Evolutionary conservation across 768 basidiomycete genomes (phyloP).

Genomic region (Ramaria rubella): DNA sequence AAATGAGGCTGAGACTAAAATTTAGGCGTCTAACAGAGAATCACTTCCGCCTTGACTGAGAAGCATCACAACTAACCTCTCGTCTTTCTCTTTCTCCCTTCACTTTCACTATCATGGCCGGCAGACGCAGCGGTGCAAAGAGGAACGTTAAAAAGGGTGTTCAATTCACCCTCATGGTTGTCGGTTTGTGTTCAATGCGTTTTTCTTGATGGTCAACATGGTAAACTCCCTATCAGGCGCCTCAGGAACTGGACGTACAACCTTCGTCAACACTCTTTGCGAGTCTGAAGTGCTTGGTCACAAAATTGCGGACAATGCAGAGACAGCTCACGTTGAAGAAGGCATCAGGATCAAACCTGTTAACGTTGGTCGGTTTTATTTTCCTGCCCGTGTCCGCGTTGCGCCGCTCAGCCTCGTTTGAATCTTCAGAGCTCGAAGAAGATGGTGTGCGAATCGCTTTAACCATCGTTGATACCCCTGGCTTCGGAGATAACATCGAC

Average conservation of each 20-base stretch:
- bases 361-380: conserved; percentile 69
- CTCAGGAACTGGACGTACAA: conserved; percentile 95
- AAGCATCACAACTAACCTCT: conserved; percentile 7
- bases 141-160: conserved; percentile 99
- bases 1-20: conserved; percentile 23
- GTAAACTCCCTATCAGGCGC: conserved; percentile 53
- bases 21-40: conserved; percentile 6
- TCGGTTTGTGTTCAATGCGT: conserved; percentile 56
- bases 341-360: conserved; percentile 92
- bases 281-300: conserved; percentile 88
- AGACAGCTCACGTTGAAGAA: conserved; percentile 89
- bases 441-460: conserved; percentile 97
- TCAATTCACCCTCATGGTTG: conserved; percentile 96
- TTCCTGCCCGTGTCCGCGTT: neutral
- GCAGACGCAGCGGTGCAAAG: conserved; percentile 60
- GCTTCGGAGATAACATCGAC: conserved; percentile 98
- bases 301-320: conserved; percentile 78
- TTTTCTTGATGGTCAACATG: conserved; percentile 9
- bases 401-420: neutral
- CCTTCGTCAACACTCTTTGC: conserved; percentile 98
- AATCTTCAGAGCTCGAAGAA: conserved; percentile 80
- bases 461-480: conserved; percentile 97
- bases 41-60: neutral
- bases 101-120: conserved; percentile 67
- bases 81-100: conserved; percentile 6